These are phyloP conservation scores for Paracoccidioides lutzii DNA, from an alignment of 2,329 filamentous ascomycete genomes.

Conservation along the genomic window DNA sequence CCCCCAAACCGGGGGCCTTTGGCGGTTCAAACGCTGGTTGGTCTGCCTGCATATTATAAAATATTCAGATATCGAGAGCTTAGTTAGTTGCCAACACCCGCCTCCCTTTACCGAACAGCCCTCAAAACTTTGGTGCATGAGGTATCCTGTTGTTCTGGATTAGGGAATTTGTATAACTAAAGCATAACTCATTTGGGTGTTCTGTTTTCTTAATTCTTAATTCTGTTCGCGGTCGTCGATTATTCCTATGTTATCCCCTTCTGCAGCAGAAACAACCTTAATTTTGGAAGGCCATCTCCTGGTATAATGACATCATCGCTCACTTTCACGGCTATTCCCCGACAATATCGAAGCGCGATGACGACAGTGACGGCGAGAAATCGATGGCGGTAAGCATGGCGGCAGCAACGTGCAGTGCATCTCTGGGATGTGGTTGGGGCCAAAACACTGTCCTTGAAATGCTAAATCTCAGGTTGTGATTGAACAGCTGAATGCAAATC, in stretches of 20 bases:
- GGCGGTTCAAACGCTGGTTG: not conserved
- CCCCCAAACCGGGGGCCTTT: not conserved
- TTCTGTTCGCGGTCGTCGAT: not conserved
- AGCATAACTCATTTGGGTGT: not conserved
- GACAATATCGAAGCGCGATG: not conserved
- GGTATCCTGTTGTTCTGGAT: not conserved
- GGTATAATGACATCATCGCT: not conserved
- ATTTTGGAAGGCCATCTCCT: not conserved
- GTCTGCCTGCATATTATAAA: not conserved
- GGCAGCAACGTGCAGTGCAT: not conserved
- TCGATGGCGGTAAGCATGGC: not conserved
- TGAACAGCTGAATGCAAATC: not conserved
- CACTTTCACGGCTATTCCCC: not conserved
- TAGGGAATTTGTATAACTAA: not conserved
- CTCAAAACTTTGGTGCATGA: not conserved
- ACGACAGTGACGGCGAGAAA: not conserved
- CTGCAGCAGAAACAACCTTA: no score
- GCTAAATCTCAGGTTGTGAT: not conserved
- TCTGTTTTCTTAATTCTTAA: not conserved
- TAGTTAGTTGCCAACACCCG: not conserved
- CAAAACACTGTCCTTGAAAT: not conserved
- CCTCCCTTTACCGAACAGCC: not conserved
- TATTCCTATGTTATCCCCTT: not conserved
- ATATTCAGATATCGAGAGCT: not conserved
- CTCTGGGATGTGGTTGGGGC: not conserved